Base-by-base conservation (phyloP, 2,329 filamentous ascomycete species). In the Trichoderma sp. region DNA sequence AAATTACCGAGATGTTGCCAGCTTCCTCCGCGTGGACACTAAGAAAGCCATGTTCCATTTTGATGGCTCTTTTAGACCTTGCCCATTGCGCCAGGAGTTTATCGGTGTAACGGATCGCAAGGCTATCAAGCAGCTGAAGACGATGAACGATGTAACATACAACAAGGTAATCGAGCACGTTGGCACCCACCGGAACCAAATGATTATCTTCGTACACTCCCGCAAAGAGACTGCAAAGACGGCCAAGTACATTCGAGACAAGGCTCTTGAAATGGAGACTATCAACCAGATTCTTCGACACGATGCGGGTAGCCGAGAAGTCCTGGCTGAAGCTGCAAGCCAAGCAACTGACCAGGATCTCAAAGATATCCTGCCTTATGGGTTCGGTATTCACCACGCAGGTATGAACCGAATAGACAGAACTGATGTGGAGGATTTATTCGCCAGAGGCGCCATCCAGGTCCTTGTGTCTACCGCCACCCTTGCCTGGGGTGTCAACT, bases 131-230 rank as follows among this genome's bases (percentile, higher is more conserved):
- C 96, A 99, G 79, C 84, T 99, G 67, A 97, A 98, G 85, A 96
- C 92, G 0, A 99, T 99, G 96, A 99, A 99, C 77, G 96, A 99
- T 75, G 94, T 99, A 67, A 97, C 94, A 69, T 99, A 99, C 80
- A 96, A 91, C 72, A 99, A 99, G 80, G 94, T 97, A 33, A 88
- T 99, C 67, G 96, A 99, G 80, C 95, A 98, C 77, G 95, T 97
- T 35, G 96, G 96, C 7, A 90, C 91, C 70, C 91, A 96, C 76
- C 89, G 92, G 72, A 97, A 99, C 75, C 96, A 99, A 80, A 97
- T 99, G 94, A 88, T 99, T 49, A 97, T 99, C 70, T 99, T 99
- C 77, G 96, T 99, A 6, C 96, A 99, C 79, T 99, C 96, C 43
- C 88, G 96, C 75, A 99, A 99, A 77, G 96, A 99, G 80, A 99